phyloP scores from a whole-genome alignment of 2,329 filamentous ascomycete species.

The Hypoxylon sp. region DNA sequence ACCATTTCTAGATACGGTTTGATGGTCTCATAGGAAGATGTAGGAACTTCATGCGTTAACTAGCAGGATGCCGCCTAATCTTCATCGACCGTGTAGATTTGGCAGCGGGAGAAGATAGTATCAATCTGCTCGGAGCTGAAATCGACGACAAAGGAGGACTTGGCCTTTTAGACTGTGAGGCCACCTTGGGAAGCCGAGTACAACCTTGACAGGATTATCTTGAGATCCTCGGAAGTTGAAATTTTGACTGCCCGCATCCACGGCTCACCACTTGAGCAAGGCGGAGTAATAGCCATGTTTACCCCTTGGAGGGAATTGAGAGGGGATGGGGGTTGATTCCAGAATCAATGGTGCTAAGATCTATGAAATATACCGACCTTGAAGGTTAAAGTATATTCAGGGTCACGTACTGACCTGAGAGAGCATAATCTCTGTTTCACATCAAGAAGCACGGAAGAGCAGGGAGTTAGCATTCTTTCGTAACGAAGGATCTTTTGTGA shows the following conservation, averaged over 20 bases:
- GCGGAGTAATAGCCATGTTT: not conserved
- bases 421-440: not conserved
- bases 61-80: not conserved
- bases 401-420: not conserved
- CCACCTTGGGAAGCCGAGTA: not conserved
- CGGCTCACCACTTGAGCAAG: not conserved
- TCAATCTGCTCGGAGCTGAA: not conserved
- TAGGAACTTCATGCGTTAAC: not conserved
- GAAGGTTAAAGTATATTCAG: not conserved
- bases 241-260: not conserved
- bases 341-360: not conserved
- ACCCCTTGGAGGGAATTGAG: not conserved
- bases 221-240: not conserved
- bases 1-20: not conserved
- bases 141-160: not conserved
- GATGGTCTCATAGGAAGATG: not conserved
- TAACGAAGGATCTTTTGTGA: slow-evolving; percentile 48
- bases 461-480: slow-evolving; percentile 1
- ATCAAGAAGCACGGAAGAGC: slow-evolving; percentile 9
- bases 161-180: not conserved
- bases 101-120: not conserved
- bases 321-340: not conserved
- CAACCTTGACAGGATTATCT: not conserved
- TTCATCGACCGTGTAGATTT: not conserved
- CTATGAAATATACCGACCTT: not conserved